Base-by-base conservation (phyloP, 2,329 filamentous ascomycete genomes). In the Lojkania enalia region DNA sequence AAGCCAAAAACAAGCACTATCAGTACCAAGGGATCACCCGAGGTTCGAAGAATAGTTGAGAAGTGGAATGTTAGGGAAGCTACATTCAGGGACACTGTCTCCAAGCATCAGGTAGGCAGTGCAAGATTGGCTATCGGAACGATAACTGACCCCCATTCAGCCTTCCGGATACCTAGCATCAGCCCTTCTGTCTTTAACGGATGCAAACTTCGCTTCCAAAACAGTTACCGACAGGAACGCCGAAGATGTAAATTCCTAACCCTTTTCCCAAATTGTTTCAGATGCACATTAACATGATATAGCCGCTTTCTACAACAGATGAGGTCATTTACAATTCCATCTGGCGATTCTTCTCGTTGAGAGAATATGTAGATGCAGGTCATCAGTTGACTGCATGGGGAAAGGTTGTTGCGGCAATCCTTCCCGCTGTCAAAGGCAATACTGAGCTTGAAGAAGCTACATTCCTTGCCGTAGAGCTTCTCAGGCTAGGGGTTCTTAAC, bases 301-400 rank as follows among this genome's bases (percentile, higher is more conserved):
- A 79, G 71, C 61, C 65, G 12, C 66, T 80, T 6, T 82, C 78
- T 47, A 81, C 85, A n/a, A 81, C 86, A 51, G 79, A 86, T 13
- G 87, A 94, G 60, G 80, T 92, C 42, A 74, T 80, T 18, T 74
- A 90, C 14, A 88, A 96, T 58, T 82, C 86, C 5, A 79, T 92
- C 46, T 96, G 90, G 87, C 83, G 90, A 43, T 94, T 96, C 70
- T 78, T 99, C 16, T 89, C 96, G 63, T 78, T 97, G 37, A 84
- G 91, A 47, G 90, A 86, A 18, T 99, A 96, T 61, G 78, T 95
- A 35, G 83, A 94, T 56, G 78, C 84, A 39, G 79, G 81, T 47
- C 92, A 97, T 69, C 82, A 85, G 48, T 78, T 96, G 49, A 96
- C 91, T 6, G 72, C 76, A 6, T 96, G 90, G 90, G 94, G 64